Evolutionary conservation across 2,329 filamentous ascomycete genomes (phyloP), one percentile per base, ranked within the genome.

Genomic region (Penicillium palitans): DNA sequence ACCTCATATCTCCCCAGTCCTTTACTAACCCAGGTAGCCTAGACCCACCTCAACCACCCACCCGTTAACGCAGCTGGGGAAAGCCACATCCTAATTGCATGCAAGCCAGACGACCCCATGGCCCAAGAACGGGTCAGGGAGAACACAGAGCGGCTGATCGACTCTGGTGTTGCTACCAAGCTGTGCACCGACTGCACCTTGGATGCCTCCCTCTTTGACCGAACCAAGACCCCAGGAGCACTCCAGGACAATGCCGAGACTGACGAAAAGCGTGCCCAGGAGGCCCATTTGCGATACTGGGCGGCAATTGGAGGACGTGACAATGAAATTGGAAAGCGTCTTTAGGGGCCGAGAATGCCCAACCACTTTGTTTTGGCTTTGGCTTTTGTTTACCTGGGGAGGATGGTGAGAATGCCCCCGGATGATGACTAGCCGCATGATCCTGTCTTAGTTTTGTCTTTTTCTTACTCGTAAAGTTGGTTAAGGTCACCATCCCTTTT

Each of bases 61-160:
- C 33, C 51, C 2, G 9, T 58, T 13, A 55, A 55, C 12, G 45
- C 51, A 4, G 45, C 56, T 10, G 45, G 44, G 3, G 8, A 33
- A 2, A 58, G 40, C 24, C 31, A 45, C 1, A 44, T 58, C 9
- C 55, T 58, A 2, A n/a, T 12, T 0, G 8, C 31, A 21, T 42
- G 41, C 29, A 54, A 42, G 37, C 35, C 55, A 2, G 7, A 44
- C 17, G 55, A 54, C 10, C 29, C 27, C 9, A 5, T 15, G 2
- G 42, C 55, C 0, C 21, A 42, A 12, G 24, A 47, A 19, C 8
- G 40, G 2, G 29, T 54, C 10, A 27, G 31, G n/a, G 21, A 48
- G 25, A 58, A 58, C 27, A 49, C 45, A 9, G 7, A 17, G 13
- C 50, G 7, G 4, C 50, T 58, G 4, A 6, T 40, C 2, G 25